Conservation (phyloP, 768 basidiomycete genomes). For the Paxillus ammoniavirescens region DNA sequence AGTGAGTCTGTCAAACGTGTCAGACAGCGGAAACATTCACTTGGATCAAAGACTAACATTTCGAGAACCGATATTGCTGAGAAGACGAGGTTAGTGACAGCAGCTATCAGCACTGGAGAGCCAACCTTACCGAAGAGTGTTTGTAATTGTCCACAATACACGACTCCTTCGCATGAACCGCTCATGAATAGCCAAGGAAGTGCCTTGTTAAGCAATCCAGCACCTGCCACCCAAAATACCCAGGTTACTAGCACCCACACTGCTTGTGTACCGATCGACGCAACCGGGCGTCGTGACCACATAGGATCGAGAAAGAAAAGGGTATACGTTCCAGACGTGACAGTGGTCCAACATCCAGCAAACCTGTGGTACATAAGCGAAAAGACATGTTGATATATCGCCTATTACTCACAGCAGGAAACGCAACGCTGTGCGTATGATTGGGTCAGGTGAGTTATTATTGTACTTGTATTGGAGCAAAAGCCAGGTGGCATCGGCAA, state of each 20-base stretch:
- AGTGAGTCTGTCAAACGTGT: constrained; percentile 34
- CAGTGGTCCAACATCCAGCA: constrained; percentile 56
- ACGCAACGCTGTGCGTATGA: constrained; percentile 42
- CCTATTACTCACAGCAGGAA: constrained; percentile 45
- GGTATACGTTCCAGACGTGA: constrained; percentile 52
- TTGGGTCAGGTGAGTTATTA: constrained; percentile 48
- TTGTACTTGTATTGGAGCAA: constrained; percentile 54
- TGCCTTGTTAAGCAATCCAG: constrained; percentile 49
- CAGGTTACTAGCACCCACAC: constrained; percentile 60
- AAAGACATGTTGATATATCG: neutral
- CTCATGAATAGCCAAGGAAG: constrained; percentile 43
- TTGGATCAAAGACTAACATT: constrained; percentile 38
- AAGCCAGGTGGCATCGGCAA: constrained; percentile 58
- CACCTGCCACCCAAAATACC: constrained; percentile 59
- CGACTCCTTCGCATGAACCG: constrained; percentile 38
- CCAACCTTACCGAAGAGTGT: constrained; percentile 48
- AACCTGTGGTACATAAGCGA: constrained; percentile 39
- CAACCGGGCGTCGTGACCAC: constrained; percentile 51
- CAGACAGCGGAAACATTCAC: constrained; percentile 3
- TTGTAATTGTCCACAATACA: constrained; percentile 58
- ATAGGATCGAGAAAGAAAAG: constrained; percentile 59
- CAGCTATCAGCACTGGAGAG: neutral
- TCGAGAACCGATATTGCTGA: constrained; percentile 50
- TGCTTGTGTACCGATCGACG: constrained; percentile 58
- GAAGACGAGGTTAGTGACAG: constrained; percentile 6